Evolutionary conservation across 2,329 filamentous ascomycete species (phyloP), one percentile per base, ranked within the genome.

Genomic region (Harringtonia aguacate): DNA sequence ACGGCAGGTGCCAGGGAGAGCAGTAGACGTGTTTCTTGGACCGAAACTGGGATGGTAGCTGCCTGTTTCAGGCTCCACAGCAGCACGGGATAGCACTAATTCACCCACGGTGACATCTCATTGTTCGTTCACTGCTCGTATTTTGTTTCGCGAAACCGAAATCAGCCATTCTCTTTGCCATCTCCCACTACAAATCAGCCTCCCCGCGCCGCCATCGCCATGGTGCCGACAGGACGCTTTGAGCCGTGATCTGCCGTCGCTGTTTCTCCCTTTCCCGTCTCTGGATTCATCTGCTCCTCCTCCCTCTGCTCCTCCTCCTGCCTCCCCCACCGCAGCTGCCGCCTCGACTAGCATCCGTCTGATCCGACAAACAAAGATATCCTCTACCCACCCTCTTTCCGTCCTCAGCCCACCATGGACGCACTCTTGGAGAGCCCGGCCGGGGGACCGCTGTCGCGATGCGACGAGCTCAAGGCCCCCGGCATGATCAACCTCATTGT

Each of bases 401-500:
- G 7, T 6, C 24, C 8, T 24, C n/a, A n/a, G 36, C 21, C 15
- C 17, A 20, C 45, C 35, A 67, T 65, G 63, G 58, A 61, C 45
- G 44, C 48, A 24, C 48, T 58, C 27, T 47, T 56, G 41, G 48
- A 56, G 40, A 53, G 58, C 30, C 27, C 43, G 29, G 27, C 40
- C 15, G 43, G 29, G 36, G n/a, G n/a, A n/a, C n/a, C 34, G 41
- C 59, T 63, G 38, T 46, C 46, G 47, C 64, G 64, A 46, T 78
- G 74, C 58, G 69, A 74, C 50, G 63, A 63, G 49, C 68, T 77
- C 47, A 68, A 69, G 48, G 60, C 69, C 48, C 70, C 73, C 15
- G 69, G 69, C 45, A 70, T 74, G 54, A 61, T 73, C 46, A 75
- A 75, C 55, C 65, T 78, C 50, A 66, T 70, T 48, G 60, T 77